These are phyloP conservation scores for Dactylellina haptotyla DNA, from an alignment of 2,329 filamentous ascomycete species.

Conservation along the genomic window DNA sequence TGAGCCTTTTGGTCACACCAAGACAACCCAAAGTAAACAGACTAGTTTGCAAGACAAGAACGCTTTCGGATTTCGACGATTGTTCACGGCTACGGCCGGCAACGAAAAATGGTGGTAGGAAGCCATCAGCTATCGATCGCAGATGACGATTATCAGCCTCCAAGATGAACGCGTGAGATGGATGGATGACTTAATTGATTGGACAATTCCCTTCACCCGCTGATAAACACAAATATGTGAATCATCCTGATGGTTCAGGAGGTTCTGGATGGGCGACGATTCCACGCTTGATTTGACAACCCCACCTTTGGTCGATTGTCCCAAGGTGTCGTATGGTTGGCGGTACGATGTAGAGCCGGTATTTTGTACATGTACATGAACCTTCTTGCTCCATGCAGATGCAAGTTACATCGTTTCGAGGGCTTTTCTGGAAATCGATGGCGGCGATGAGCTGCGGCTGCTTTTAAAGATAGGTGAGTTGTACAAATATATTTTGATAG, in stretches of 20 bases:
- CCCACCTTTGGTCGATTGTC: too few species aligned
- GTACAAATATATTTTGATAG: slow-evolving; percentile 11
- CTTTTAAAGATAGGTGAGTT: too few species aligned
- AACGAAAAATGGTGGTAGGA: not conserved
- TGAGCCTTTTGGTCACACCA: slow-evolving; percentile 14
- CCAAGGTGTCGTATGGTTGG: too few species aligned
- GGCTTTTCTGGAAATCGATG: not conserved
- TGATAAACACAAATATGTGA: not conserved
- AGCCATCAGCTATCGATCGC: not conserved
- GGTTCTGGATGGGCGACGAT: not conserved
- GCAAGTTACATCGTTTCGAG: not conserved
- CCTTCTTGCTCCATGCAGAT: not conserved
- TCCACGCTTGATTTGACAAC: too few species aligned
- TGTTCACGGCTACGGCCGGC: slow-evolving; percentile 33
- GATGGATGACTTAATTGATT: slow-evolving; percentile 29
- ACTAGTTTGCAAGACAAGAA: not conserved
- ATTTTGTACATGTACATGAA: slow-evolving; percentile 17
- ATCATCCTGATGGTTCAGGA: slow-evolving; percentile 14
- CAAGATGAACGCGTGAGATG: not conserved
- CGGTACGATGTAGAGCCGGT: too few species aligned
- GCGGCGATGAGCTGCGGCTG: slow-evolving; percentile 1
- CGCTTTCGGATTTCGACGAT: slow-evolving; percentile 20
- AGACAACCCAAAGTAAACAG: not conserved
- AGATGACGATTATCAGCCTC: slow-evolving; percentile 20
- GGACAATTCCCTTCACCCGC: slow-evolving; percentile 1